These are phyloP conservation scores for Ophidiomyces ophidiicola DNA, from an alignment of 2,329 filamentous ascomycete species.

Conservation along the genomic window DNA sequence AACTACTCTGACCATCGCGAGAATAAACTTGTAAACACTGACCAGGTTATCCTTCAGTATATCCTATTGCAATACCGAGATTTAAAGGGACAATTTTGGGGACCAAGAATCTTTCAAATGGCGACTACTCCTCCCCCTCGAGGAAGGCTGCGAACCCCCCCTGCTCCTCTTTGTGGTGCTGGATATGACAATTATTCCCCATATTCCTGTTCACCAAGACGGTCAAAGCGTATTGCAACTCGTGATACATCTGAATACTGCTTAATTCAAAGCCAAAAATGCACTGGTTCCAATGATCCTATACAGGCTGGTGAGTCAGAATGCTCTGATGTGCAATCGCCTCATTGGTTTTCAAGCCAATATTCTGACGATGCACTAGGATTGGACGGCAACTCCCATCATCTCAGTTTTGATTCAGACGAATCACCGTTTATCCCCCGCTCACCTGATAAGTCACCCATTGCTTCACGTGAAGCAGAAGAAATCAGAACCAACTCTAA, in stretches of 20 bases:
- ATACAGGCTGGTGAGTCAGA: not conserved
- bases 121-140: slow-evolving; percentile 36
- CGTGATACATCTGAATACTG: slow-evolving; percentile 19
- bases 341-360: not conserved
- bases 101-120: slow-evolving; percentile 22
- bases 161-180: slow-evolving; percentile 36
- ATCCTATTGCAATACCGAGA: not conserved
- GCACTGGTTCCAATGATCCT: not conserved
- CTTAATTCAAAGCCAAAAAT: slow-evolving; percentile 10
- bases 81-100: not conserved
- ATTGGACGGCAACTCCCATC: slow-evolving; percentile 17
- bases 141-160: slow-evolving; percentile 29
- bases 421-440: slow-evolving; percentile 22
- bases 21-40: too few species aligned
- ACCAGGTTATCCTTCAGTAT: not conserved
- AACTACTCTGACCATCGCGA: too few species aligned
- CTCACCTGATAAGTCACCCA: slow-evolving; percentile 21
- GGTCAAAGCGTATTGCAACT: slow-evolving; percentile 30
- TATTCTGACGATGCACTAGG: not conserved
- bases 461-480: slow-evolving; percentile 18
- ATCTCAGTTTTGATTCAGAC: slow-evolving; percentile 16
- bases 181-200: slow-evolving; percentile 33
- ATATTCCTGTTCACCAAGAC: slow-evolving; percentile 26
- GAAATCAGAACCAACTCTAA: slow-evolving; percentile 2
- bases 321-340: not conserved